A percentile compares a stretch with the other conserved stretches of the same genome.
These are phyloP conservation scores for Hymenoscyphus fructigenus DNA, from an alignment of 2,329 filamentous ascomycete genomes.

Conservation along the genomic window DNA sequence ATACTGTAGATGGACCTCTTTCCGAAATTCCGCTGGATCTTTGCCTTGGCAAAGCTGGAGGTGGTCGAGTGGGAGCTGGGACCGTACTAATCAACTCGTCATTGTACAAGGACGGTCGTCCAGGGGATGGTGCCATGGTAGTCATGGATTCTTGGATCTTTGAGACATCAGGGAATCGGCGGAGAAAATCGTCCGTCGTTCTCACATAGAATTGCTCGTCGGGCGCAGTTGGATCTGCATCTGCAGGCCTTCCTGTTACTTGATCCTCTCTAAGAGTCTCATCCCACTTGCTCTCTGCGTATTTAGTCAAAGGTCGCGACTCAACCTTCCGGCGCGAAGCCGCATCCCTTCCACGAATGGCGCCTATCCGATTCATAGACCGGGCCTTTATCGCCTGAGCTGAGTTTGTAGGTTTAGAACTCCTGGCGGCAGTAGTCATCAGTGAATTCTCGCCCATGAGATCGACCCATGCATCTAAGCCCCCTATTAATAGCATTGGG, in stretches of 20 bases:
- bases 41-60: conserved; percentile 54
- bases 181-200: conserved; percentile 79
- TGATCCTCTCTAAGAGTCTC: conserved; percentile 69
- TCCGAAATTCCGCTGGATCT: conserved; percentile 83
- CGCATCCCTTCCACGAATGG: conserved; percentile 38
- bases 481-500: conserved; percentile 78
- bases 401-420: conserved; percentile 34
- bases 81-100: conserved; percentile 35
- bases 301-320: conserved; percentile 69
- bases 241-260: conserved; percentile 38
- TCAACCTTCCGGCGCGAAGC: conserved; percentile 43
- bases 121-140: conserved; percentile 30
- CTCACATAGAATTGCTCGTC: conserved; percentile 59
- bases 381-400: conserved; percentile 40
- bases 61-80: conserved; percentile 42
- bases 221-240: conserved; percentile 44
- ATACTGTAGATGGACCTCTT: conserved; percentile 37
- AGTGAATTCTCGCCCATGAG: conserved; percentile 62
- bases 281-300: conserved; percentile 81
- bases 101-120: conserved; percentile 24
- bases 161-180: conserved; percentile 73
- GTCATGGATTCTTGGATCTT: conserved; percentile 61
- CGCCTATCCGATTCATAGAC: conserved; percentile 43
- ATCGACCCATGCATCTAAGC: conserved; percentile 82
- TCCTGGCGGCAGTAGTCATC: conserved; percentile 51